Evolutionary conservation across 83 land plant genomes (phyloP).

Genomic region (Diphasiastrum complanatum): DNA sequence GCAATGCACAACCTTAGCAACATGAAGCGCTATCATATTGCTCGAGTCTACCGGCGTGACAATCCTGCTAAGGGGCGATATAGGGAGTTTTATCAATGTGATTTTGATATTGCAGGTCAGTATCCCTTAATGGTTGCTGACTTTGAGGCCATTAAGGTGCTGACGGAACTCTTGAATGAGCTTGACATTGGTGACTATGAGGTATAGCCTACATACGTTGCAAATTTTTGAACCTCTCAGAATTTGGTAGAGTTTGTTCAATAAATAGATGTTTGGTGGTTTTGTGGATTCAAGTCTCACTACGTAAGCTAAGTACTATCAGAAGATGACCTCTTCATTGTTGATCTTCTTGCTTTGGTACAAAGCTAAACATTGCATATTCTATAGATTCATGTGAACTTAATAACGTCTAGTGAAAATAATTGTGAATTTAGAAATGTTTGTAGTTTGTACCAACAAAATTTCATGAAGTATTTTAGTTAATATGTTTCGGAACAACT

Average conservation of each 20-base stretch:
- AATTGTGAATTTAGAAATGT: no score
- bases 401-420: no score
- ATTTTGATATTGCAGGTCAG: conserved; percentile 74
- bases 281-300: neutral
- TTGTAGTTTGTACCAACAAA: no score
- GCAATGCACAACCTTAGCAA: conserved; percentile 68
- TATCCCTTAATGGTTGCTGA: conserved; percentile 72
- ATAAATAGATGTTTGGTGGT: neutral
- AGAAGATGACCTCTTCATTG: no score
- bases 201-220: conserved; percentile 32
- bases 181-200: conserved; percentile 74
- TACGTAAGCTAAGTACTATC: no score
- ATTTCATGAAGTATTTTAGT: no score
- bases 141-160: conserved; percentile 62
- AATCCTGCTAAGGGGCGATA: conserved; percentile 85
- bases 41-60: conserved; percentile 75
- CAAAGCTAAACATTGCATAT: no score
- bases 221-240: no score
- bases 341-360: no score
- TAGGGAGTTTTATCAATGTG: conserved; percentile 91
- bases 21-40: conserved; percentile 78
- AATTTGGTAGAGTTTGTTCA: neutral
- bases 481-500: no score
- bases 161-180: conserved; percentile 70
- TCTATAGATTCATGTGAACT: no score